Evolutionary conservation across 305 asterid species (phyloP), one percentile per base, ranked within the genome.

Genomic region (Fraxinus xanthoxyloides): DNA sequence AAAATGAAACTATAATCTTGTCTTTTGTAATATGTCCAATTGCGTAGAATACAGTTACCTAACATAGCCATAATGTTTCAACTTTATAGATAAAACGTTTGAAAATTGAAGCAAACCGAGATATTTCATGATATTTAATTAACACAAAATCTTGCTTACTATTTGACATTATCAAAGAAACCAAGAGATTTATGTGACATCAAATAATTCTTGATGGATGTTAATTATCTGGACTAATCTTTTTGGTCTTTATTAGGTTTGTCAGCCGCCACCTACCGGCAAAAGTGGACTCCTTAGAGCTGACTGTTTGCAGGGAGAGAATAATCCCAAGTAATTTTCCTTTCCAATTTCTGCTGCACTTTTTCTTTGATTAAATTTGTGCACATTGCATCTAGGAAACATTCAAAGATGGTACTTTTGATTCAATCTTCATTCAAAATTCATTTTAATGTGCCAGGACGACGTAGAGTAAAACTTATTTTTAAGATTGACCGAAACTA

Each of bases 221-320:
- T 34, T 72, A 81, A 81, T 72, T 79, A 63, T 46, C 73, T 78
- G 74, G 23, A 19, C 34, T 40, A 79, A 80, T 78, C 21, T 74
- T 40, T 81, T 86, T 83, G 72, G 77, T 70, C 26, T 70, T 85
- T 79, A 85, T 79, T 89, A 95, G 98, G 94, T 90, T 63, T 95
- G 98, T 69, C 94, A 91, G 80, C 94, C 97, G 7, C 95, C 95
- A 17, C 85, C 89, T 1, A 92, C 85, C 1, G 98, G 97, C 4
- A 92, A 88, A 88, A 93, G 97, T 75, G 97, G 94, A 81, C 94
- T 91, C 77, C 92, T 94, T 8, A 83, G 93, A 30, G 94, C 93
- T 7, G 97, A 90, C 43, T 88, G 3, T 80, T 84, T 88, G 80
- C 90, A 88, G 85, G 96, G 91, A 82, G 95, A 92, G 65, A 89